phyloP scores from a whole-genome alignment of 1,139 yeast genomes.

The Kurtzmaniella natalensis region DNA sequence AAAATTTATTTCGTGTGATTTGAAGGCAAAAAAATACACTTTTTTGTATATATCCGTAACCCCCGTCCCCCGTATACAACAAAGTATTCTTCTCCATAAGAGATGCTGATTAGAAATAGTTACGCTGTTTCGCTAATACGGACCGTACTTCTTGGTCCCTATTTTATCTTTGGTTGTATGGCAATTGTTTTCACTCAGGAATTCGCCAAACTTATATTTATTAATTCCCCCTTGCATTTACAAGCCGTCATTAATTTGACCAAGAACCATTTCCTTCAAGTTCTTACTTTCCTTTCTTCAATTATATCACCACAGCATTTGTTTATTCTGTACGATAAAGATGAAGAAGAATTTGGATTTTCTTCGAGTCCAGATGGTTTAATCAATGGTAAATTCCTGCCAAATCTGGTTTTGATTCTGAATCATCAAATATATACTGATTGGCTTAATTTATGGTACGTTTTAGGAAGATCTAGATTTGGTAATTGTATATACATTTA shows the following conservation, averaged over 20 bases:
- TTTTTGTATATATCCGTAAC: too few species aligned
- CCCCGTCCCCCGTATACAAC: too few species aligned
- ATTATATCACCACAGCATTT: slow-evolving; percentile 39
- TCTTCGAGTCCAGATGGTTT: slow-evolving; percentile 19
- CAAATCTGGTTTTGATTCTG: slow-evolving; percentile 62
- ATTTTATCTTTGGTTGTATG: slow-evolving; percentile 44
- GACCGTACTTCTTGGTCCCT: slow-evolving; percentile 24
- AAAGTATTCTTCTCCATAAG: neutral
- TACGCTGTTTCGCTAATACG: slow-evolving; percentile 21
- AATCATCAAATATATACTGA: slow-evolving; percentile 95
- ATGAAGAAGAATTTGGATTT: slow-evolving; percentile 10
- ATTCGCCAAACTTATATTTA: slow-evolving; percentile 27
- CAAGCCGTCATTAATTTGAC: slow-evolving; percentile 42
- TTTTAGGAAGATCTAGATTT: slow-evolving; percentile 62
- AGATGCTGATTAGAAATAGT: slow-evolving; percentile 8
- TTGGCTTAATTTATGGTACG: slow-evolving; percentile 93
- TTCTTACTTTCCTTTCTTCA: slow-evolving; percentile 42
- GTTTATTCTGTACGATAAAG: slow-evolving; percentile 29
- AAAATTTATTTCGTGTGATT: too few species aligned
- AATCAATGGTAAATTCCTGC: slow-evolving; percentile 30
- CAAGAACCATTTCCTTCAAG: slow-evolving; percentile 45
- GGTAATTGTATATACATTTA: slow-evolving; percentile 69
- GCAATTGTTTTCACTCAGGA: slow-evolving; percentile 41
- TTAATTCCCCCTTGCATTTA: slow-evolving; percentile 19
- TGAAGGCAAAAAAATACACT: too few species aligned